Percentiles rank a stretch among this genome's conserved stretches.
Evolutionary conservation across 495 filamentous ascomycete genomes (phyloP).

Genomic region (Hypoxylon subgilvum): DNA sequence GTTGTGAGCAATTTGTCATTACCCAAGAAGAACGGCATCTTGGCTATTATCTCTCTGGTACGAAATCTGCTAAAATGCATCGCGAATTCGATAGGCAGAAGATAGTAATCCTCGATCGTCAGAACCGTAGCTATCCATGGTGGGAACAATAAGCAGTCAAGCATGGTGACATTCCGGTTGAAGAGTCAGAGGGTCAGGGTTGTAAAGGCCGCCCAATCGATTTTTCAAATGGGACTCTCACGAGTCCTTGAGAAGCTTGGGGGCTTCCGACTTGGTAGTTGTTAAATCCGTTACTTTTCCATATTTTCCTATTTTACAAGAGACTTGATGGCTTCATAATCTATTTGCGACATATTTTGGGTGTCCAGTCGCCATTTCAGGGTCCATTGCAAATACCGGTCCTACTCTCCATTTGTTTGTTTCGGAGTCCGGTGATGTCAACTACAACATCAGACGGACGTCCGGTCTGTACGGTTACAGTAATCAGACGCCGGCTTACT

Average conservation of each 20-base stretch:
- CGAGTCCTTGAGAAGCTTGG: constrained; percentile 1
- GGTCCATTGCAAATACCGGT: constrained; percentile 7
- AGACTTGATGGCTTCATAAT: constrained; percentile 1
- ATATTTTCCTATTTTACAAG: neutral
- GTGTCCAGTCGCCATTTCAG: constrained; percentile 2
- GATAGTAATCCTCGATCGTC: constrained; percentile 12
- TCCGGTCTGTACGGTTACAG: constrained; percentile 30
- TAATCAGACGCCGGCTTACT: constrained; percentile 39
- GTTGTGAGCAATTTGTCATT: constrained; percentile 22
- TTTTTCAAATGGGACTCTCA: neutral
- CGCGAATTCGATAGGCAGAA: constrained; percentile 4
- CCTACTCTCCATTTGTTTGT: constrained; percentile 13
- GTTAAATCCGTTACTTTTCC: neutral
- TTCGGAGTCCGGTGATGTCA: constrained; percentile 36
- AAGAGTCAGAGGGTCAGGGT: neutral
- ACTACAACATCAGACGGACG: constrained; percentile 31
- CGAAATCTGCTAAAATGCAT: neutral
- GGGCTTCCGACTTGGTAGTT: constrained; percentile 13
- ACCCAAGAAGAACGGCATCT: neutral
- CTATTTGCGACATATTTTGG: constrained; percentile 1
- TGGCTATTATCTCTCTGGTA: neutral
- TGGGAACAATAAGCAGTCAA: constrained; percentile 21
- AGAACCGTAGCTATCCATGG: constrained; percentile 2
- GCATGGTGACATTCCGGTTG: constrained; percentile 9
- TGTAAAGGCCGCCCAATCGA: neutral